These are phyloP conservation scores for Phytophthora cryptogea DNA, from an alignment of 352 stramenopile genomes.

Conservation along the genomic window DNA sequence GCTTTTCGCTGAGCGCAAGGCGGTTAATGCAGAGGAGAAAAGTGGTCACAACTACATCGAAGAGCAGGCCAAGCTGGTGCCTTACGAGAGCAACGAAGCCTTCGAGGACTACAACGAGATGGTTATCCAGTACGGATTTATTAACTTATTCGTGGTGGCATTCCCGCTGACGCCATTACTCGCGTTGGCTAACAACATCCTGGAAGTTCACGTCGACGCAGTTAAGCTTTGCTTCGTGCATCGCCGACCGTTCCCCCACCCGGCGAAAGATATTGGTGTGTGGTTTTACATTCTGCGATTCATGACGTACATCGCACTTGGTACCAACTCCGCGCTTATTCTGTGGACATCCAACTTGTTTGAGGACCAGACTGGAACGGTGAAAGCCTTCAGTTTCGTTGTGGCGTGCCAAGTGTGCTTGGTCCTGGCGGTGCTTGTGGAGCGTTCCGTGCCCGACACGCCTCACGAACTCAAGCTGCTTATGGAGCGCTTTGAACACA, in stretches of 20 bases:
- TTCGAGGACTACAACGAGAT: conserved; percentile 93
- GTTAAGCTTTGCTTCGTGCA: conserved; percentile 84
- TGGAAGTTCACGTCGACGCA: conserved; percentile 91
- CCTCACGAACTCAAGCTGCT: conserved; percentile 62
- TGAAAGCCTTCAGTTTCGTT: conserved; percentile 71
- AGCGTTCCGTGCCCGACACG: conserved; percentile 60
- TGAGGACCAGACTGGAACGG: conserved; percentile 40
- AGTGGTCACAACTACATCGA: conserved; percentile 80
- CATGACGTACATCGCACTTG: conserved; percentile 80
- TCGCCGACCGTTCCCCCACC: conserved; percentile 77
- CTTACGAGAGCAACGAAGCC: conserved; percentile 81
- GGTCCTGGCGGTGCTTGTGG: conserved; percentile 64
- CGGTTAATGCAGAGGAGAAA: conserved; percentile 31
- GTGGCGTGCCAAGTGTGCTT: conserved; percentile 76
- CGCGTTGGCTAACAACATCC: conserved; percentile 89
- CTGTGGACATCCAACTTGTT: conserved; percentile 85
- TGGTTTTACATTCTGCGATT: conserved; percentile 90
- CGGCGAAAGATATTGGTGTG: conserved; percentile 90
- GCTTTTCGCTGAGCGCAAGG: conserved; percentile 54
- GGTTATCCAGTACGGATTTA: conserved; percentile 96
- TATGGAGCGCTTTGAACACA: conserved; percentile 67
- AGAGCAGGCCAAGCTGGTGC: conserved; percentile 79
- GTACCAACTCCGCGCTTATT: conserved; percentile 80
- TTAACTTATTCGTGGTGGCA: conserved; percentile 94
- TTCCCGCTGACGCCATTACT: conserved; percentile 93